Evolutionary conservation across 2,329 filamentous ascomycete genomes (phyloP).

Genomic region (Pezicula rhizophila): DNA sequence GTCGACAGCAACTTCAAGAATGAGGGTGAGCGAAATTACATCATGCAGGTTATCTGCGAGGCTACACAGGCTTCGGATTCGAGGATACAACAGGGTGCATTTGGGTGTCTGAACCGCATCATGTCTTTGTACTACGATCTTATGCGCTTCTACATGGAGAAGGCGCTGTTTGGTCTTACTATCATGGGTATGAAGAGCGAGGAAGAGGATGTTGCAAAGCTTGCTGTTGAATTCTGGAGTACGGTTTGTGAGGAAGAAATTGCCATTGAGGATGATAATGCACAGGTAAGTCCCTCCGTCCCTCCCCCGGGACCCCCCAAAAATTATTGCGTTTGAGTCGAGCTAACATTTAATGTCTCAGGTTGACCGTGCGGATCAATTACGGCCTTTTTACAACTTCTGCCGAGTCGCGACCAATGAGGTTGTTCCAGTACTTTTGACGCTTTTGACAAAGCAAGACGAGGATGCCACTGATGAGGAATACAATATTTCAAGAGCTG

Average conservation of each 20-base stretch:
- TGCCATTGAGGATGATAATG: slow-evolving; percentile 94
- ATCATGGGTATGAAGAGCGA: slow-evolving; percentile 98
- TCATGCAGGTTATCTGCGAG: slow-evolving; percentile 99
- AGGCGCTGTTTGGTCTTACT: slow-evolving; percentile 93
- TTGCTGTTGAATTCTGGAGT: slow-evolving; percentile 99
- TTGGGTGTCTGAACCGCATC: slow-evolving; percentile 95
- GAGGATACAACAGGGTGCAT: slow-evolving; percentile 90
- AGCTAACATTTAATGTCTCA: slow-evolving; percentile 5
- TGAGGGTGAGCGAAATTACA: slow-evolving; percentile 98
- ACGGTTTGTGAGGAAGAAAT: slow-evolving; percentile 99
- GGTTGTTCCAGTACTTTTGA: slow-evolving; percentile 85
- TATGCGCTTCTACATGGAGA: slow-evolving; percentile 99
- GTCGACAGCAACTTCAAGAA: slow-evolving; percentile 98
- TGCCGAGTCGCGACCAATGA: slow-evolving; percentile 87
- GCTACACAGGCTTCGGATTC: slow-evolving; percentile 90
- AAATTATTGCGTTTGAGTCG: background rate
- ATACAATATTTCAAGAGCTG: slow-evolving; percentile 91
- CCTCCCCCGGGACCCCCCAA: too few relatives aligned
- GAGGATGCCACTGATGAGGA: slow-evolving; percentile 96
- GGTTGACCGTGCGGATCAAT: slow-evolving; percentile 38
- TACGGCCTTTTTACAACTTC: slow-evolving; percentile 94
- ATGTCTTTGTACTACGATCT: slow-evolving; percentile 99
- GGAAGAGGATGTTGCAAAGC: slow-evolving; percentile 95
- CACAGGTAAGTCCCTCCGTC: slow-evolving; percentile 58
- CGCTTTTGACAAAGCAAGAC: slow-evolving; percentile 90